Conservation (phyloP, 75 land plant genomes). For the Cryptomeria japonica region DNA sequence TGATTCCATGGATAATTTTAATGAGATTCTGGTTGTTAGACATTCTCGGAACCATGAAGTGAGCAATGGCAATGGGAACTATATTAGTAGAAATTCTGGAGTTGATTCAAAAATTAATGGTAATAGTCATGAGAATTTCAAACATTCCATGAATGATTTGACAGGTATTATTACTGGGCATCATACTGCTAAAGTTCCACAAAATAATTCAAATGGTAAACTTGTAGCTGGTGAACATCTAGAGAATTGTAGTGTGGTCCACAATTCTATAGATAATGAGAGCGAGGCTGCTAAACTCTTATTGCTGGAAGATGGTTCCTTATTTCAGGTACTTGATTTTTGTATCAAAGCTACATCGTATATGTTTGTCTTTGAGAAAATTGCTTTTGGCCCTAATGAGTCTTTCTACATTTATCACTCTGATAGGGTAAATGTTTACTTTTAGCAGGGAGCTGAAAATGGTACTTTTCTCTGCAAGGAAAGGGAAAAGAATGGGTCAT, state of each 20-base stretch:
- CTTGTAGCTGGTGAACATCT: neutral
- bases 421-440: neutral
- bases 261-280: neutral
- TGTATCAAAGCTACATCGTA: neutral
- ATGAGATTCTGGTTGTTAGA: neutral
- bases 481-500: neutral
- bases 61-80: neutral
- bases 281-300: too few relatives aligned
- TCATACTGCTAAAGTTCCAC: too few relatives aligned
- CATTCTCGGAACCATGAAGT: neutral
- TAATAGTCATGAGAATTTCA: neutral
- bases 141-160: neutral
- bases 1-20: neutral
- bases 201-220: neutral
- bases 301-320: neutral
- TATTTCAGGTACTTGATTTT: neutral
- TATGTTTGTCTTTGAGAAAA: neutral
- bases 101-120: neutral
- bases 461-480: neutral
- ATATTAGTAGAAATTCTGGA: neutral
- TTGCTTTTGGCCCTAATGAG: neutral
- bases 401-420: neutral
- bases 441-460: conserved; percentile 3
- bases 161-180: neutral
- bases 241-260: neutral